Evolutionary conservation across 345 rosid genomes (phyloP), one percentile per base, ranked within the genome.

Genomic region (Passiflora organensis): DNA sequence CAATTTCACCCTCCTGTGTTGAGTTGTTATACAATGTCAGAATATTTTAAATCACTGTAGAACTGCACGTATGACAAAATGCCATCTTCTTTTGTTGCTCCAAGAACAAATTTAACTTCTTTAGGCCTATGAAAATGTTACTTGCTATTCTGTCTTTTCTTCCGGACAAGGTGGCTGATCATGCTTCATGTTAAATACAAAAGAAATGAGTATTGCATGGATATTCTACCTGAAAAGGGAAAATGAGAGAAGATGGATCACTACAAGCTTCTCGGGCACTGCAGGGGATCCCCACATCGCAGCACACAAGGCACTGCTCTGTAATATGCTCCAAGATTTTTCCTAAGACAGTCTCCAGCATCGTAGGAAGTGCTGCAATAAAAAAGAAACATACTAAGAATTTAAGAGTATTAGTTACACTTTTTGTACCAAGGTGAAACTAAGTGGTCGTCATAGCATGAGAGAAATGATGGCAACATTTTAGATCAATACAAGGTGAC

Each of bases 211-310:
- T 13, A 54, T 15, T 32, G 34, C 22, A 63, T 41, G 52, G 51
- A 58, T 46, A 58, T 80, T n/a, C 57, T 41, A 94, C 99, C 96
- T 89, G 97, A 77, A 94, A 94, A 63, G 89, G 82, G 60, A 89
- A 94, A 63, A 89, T 94, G 68, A 94, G 86, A 56, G 91, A 83
- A 28, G 99, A 83, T 55, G 95, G 95, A 62, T 94, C 93, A 24
- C 71, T 62, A 67, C 99, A 94, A 72, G 91, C 85, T 71, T 81
- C 97, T 53, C 86, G 82, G 32, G 90, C 95, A 48, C 75, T 61
- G 74, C 99, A 94, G 13, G 97, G 89, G 48, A 81, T 60, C 69
- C 99, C 97, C 13, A 85, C 90, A 52, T 94, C 99, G 65, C 97
- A 94, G 73, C 99, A 94, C 48, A 89, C 51, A 38, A 89, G 91